phyloP scores from a whole-genome alignment of 257 asterid species.

The Petrea volubilis region DNA sequence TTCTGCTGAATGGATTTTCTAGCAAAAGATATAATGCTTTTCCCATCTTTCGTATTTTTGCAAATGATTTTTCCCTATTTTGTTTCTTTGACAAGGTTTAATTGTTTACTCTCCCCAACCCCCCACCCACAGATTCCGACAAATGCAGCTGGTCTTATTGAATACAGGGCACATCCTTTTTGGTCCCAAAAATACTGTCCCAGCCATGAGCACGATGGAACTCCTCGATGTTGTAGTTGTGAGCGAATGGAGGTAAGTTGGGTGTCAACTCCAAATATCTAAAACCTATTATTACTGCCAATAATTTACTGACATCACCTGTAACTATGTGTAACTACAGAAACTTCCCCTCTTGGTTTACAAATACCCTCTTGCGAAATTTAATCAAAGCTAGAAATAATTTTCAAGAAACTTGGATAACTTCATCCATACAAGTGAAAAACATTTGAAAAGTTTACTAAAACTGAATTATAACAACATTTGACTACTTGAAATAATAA shows the following conservation, averaged over 20 bases:
- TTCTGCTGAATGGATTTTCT: no score
- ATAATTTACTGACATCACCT: no score
- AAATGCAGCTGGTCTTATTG: constrained; percentile 87
- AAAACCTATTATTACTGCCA: not conserved
- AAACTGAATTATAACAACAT: no score
- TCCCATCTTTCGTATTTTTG: constrained; percentile 1
- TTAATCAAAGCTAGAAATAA: no score
- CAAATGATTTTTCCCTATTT: not conserved
- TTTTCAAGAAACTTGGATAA: no score
- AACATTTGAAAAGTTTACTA: no score
- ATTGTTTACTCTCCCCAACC: constrained; percentile 17
- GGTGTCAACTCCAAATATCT: not conserved
- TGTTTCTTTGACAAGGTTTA: constrained; percentile 23
- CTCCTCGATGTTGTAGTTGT: constrained; percentile 98
- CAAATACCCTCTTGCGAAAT: no score
- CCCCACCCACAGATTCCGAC: constrained; percentile 79
- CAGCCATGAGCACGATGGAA: constrained; percentile 90
- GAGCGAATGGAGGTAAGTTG: constrained; percentile 90
- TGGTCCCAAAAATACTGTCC: constrained; percentile 99
- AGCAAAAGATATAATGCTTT: not conserved
- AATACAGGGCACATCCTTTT: constrained; percentile 94
- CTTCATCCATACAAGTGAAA: no score
- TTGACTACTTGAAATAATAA: no score
- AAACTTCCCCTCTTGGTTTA: no score
- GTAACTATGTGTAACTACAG: no score